phyloP scores from a whole-genome alignment of 306 rosid species.

The Begonia peltatifolia region DNA sequence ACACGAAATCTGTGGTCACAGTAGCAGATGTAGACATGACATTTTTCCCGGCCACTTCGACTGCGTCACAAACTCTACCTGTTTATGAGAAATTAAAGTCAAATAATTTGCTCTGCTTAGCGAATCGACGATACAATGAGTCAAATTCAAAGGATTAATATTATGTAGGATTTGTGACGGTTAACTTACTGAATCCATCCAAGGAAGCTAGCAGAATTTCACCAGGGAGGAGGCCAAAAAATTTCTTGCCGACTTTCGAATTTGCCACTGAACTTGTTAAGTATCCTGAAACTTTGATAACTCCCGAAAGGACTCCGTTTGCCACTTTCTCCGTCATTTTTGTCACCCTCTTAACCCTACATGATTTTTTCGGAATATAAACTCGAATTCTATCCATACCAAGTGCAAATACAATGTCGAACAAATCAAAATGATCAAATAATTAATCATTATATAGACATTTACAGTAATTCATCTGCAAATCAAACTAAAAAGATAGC shows the following conservation, averaged over 20 bases:
- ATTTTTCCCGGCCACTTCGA: slow-evolving; percentile 82
- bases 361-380: not conserved
- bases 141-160: too few species aligned
- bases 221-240: slow-evolving; percentile 32
- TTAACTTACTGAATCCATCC: slow-evolving; percentile 36
- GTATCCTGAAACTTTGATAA: slow-evolving; percentile 32
- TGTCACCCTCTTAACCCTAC: slow-evolving; percentile 80
- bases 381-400: too few species aligned
- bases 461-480: too few species aligned
- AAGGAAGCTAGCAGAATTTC: slow-evolving; percentile 34
- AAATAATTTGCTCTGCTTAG: too few species aligned
- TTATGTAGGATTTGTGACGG: too few species aligned
- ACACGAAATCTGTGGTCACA: slow-evolving; percentile 75
- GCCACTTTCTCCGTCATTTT: slow-evolving; percentile 89
- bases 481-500: too few species aligned
- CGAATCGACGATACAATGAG: too few species aligned
- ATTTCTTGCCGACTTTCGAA: slow-evolving; percentile 38
- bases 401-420: too few species aligned
- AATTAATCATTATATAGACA: too few species aligned
- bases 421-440: too few species aligned
- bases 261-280: slow-evolving; percentile 62
- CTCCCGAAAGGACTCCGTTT: slow-evolving; percentile 74
- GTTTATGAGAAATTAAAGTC: slow-evolving; percentile 4
- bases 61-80: slow-evolving; percentile 88
- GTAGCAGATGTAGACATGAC: slow-evolving; percentile 79